phyloP scores from a whole-genome alignment of 129 eudicot species.

The Glebionis coronaria region DNA sequence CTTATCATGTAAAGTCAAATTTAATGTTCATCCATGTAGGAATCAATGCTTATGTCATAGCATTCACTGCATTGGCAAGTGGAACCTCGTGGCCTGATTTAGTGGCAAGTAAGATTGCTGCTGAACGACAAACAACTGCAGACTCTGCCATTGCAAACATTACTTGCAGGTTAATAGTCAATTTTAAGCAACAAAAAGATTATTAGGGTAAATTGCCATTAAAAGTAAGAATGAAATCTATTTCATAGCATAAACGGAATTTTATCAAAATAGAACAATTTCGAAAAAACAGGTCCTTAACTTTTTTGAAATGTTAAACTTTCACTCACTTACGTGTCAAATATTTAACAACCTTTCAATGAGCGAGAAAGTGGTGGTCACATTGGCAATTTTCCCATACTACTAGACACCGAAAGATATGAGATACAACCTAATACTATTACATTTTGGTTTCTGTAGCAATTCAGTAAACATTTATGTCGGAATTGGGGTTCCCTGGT shows the following conservation, averaged over 20 bases:
- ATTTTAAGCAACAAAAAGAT: not conserved
- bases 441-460: constrained; percentile 36
- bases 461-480: constrained; percentile 97
- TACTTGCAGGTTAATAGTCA: constrained; percentile 71
- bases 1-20: constrained; percentile 12
- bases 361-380: no score
- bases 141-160: constrained; percentile 98
- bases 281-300: no score
- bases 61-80: constrained; percentile 88
- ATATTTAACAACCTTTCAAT: no score
- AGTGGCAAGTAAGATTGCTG: constrained; percentile 97
- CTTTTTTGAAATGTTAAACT: no score
- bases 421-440: not conserved
- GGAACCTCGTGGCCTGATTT: constrained; percentile 99
- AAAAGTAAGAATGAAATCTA: no score
- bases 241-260: no score
- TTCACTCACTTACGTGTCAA: no score
- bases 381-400: not conserved
- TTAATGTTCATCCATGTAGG: constrained; percentile 50
- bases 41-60: constrained; percentile 72
- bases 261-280: no score
- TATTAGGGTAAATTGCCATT: not conserved
- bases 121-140: constrained; percentile 87
- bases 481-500: constrained; percentile 97
- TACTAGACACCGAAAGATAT: not conserved